Evolutionary conservation across 306 rosid genomes (phyloP).

Genomic region (Casuarina equisetifolia): DNA sequence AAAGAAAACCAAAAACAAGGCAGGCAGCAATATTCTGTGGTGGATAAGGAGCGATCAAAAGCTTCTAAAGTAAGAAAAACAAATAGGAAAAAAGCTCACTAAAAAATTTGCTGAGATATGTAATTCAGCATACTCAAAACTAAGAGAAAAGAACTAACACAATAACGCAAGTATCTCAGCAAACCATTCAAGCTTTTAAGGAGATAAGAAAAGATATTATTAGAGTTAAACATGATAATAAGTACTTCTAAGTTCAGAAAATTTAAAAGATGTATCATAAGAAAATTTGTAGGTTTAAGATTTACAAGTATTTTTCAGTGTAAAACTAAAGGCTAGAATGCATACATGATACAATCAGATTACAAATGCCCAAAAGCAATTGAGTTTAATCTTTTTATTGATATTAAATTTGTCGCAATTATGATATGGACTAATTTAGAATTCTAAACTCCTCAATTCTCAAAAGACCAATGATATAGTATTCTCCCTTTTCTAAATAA

Average conservation of each 20-base stretch:
- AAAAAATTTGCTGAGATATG: neutral
- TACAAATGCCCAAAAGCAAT: neutral
- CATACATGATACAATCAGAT: neutral
- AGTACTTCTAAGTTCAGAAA: constrained; percentile 2
- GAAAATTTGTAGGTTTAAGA: neutral
- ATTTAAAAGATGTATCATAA: neutral
- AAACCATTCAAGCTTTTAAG: neutral
- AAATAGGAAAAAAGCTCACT: neutral
- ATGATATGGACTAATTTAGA: neutral
- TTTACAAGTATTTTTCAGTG: neutral
- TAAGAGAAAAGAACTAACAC: neutral
- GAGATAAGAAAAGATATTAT: neutral
- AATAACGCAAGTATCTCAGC: neutral
- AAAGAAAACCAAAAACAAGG: constrained; percentile 21
- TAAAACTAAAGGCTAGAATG: neutral
- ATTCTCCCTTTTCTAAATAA: neutral
- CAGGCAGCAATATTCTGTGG: neutral
- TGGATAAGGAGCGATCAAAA: neutral
- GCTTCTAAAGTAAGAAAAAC: neutral
- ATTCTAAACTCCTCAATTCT: neutral
- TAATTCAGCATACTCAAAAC: neutral
- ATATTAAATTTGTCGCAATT: no score
- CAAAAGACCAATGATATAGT: neutral
- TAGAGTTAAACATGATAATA: constrained; percentile 6
- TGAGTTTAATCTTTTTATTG: neutral